Conservation (phyloP, 2,329 filamentous ascomycete species). For the Monosporascus sp. region DNA sequence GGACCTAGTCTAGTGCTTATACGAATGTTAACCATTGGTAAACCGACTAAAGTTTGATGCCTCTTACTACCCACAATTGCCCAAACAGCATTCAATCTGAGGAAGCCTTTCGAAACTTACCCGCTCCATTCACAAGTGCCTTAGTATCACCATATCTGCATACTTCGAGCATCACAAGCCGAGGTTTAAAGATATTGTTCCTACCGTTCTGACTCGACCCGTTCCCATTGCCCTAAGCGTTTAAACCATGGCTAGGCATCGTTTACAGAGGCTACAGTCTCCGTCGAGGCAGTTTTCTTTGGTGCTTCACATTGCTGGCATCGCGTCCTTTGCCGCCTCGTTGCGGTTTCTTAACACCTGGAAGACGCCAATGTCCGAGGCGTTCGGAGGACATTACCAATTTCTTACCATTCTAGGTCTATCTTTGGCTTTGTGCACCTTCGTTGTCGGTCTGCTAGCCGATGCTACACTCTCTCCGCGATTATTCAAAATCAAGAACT, state of each 20-base stretch:
- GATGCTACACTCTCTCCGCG: conserved; percentile 54
- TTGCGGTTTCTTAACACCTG: conserved; percentile 47
- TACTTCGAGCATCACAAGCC: neutral
- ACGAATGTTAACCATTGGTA: no score
- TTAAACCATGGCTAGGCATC: conserved; percentile 43
- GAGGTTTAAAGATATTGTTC: neutral
- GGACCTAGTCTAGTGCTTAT: no score
- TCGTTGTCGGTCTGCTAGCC: conserved; percentile 55
- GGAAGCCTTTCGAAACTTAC: neutral
- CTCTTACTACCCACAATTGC: neutral
- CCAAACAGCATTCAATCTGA: neutral
- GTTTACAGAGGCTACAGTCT: conserved; percentile 59
- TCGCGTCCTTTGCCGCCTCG: conserved; percentile 46
- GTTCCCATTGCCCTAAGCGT: neutral
- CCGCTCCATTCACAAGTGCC: neutral
- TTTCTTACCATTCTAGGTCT: conserved; percentile 73
- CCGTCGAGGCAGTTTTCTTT: conserved; percentile 61
- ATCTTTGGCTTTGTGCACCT: conserved; percentile 54
- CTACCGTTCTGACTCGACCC: neutral
- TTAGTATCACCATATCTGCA: neutral
- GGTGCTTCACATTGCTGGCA: conserved; percentile 51
- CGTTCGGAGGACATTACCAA: conserved; percentile 65
- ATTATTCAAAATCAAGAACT: conserved; percentile 65
- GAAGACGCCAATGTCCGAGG: conserved; percentile 47
- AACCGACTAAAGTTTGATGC: no score